Evolutionary conservation across 192 early-diverging fungal species (phyloP), one percentile per base, ranked within the genome.

Genomic region (Podochytrium sp.): DNA sequence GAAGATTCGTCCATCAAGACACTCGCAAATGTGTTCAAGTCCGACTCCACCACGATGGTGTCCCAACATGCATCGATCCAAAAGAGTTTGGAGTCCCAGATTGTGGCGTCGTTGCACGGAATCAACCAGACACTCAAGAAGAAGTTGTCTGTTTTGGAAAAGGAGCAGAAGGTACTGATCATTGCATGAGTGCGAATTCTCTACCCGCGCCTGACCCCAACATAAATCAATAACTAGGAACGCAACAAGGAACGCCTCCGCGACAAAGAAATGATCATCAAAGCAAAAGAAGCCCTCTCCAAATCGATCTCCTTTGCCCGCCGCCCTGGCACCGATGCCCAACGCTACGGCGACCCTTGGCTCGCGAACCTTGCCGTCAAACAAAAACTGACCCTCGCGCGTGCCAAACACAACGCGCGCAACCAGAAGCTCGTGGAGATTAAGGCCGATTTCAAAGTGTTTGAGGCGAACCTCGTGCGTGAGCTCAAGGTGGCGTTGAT

Each of bases 401-500:
- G 55, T 27, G 18, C 16, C 32, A 69, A 69, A 51, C 66, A 69
- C 29, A 51, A 33, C 34, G 66, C 66, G 16, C 66, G 66, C 34
- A 69, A 37, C 66, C 51, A 69, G 0, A 69, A 69, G 51, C 66
- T 69, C 30, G 52, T 69, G 18, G 51, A 69, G 1, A 56, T 55
- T 10, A 69, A 69, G 37, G 66, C 66, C 14, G 66, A 69, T 29
- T 69, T 69, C 66, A 52, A 56, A 37, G 66, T 69, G 29, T 69
- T 69, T 56, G 66, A 69, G 37, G 66, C 66, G 14, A 69, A 69
- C 35, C 37, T 69, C 50, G 30, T 69, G 7, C 66, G 66, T 35
- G 66, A 69, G 51, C n/a, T 69, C 27, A 69, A 69, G 33, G 66
- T 69, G 23, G 66, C 66, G 18, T 38, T 69, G 29, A 69, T 69